Evolutionary conservation across 768 basidiomycete genomes (phyloP), one percentile per base, ranked within the genome.

Genomic region (Lactifluus echinatus): DNA sequence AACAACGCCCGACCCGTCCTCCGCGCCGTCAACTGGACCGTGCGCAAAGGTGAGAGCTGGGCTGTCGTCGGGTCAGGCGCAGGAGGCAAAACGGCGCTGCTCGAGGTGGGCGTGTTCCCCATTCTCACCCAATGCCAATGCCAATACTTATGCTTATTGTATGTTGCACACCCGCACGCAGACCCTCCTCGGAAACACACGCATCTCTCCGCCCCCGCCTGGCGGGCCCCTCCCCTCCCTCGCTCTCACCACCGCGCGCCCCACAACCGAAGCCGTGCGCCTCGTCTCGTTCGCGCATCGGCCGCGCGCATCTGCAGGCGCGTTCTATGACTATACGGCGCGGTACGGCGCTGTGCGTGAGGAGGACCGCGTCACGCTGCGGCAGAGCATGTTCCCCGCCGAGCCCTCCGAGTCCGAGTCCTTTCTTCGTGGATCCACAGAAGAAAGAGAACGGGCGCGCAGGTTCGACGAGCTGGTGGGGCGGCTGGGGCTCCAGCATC

Each of bases 241-340:
- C 26, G 72, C 76, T 1, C 64, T 70, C 21, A 61, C 71, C 4
- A 61, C 71, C 4, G 48, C 21, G 53, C 69, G 23, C 53, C 66
- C 19, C 64, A 66, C 15, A 79, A 88, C 77, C 59, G 66, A 74
- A 8, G 70, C 70, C 31, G 66, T 89, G 33, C 72, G 76, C 15
- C 68, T 82, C 33, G 85, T 90, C 8, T 83, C 85, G 0, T 89
- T 89, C 60, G 77, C 83, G 0, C 82, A 87, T 59, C 77, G 83
- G 17, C 73, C 77, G 1, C 74, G 77, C 19, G 74, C 74, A 1
- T 72, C 76, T 0, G 81, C 81, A 0, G 84, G 85, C 8, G 88
- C 79, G 11, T 98, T 98, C 72, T 87, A 88, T 59, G 94, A 98
- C 71, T 96, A 87, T 66, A 88, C 92, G 0, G 92, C 93, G 2